Evolutionary conservation across 225 moss, liverwort and hornwort genomes (phyloP), one percentile per base, ranked within the genome.

Genomic region (Rhytidiadelphus loreus): DNA sequence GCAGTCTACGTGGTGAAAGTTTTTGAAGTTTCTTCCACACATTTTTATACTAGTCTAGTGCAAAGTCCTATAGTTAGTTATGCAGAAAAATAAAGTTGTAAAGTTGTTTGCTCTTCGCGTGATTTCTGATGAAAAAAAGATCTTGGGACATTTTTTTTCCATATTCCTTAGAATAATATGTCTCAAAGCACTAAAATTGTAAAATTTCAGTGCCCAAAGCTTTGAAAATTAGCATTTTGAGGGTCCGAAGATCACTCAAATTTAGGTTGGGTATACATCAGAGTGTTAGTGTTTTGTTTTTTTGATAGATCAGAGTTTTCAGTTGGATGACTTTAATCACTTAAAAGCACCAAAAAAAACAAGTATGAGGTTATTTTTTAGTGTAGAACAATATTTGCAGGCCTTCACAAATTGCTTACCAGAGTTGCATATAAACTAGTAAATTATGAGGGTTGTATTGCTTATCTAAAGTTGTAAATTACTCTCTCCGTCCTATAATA

Each of bases 401-500:
- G 66, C 3, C 6, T 2, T 2, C 12, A 37, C 20, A 68, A 68
- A 68, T 68, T 68, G 66, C n/a, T n/a, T 66, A 32, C 0, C 4
- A 32, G 16, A 3, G 19, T 20, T 66, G 37, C 12, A n/a, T n/a
- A 6, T 37, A 66, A n/a, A 37, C 21, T 30, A 9, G 39, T n/a
- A 17, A 30, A 9, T 22, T n/a, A 18, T 3, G 1, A 73, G 11
- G 46, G 5, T 29, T 46, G 18, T 46, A 18, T 18, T 30, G 18
- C 30, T 73, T 18, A 46, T 44, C 1, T 72, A n/a, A n/a, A n/a
- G n/a, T n/a, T n/a, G n/a, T n/a, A n/a, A n/a, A n/a, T 33, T 52
- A 32, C 1, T 44, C 1, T 3, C 16, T 10, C 1, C 1, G 0
- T 43, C 15, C 25, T 3, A 71, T 25, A 15, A 41, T 3, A 26